A percentile compares a stretch with the other conserved stretches of the same genome.
These are phyloP conservation scores for Cymbopogon flexuosus DNA, from an alignment of 202 grass and related monocot species.

Conservation along the genomic window DNA sequence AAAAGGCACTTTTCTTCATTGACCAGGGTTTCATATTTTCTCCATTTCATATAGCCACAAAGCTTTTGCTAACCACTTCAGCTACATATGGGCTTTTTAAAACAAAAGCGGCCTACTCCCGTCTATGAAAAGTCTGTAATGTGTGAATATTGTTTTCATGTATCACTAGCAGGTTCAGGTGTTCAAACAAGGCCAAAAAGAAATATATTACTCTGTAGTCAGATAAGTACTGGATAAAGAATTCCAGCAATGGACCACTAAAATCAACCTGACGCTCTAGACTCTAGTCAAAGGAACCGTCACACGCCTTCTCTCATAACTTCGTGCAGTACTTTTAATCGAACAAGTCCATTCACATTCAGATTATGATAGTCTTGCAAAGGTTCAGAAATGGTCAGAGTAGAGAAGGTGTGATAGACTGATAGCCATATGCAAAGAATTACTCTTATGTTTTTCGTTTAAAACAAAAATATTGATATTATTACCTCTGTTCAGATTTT, in stretches of 20 bases:
- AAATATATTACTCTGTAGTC: neutral
- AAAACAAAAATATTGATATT: neutral
- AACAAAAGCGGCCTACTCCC: neutral
- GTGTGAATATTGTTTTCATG: neutral
- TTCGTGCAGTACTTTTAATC: neutral
- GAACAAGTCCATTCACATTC: constrained; percentile 13
- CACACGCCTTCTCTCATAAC: neutral
- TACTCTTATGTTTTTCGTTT: too few relatives aligned
- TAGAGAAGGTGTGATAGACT: neutral
- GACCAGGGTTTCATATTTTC: neutral
- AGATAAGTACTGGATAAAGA: neutral
- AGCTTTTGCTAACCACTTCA: neutral
- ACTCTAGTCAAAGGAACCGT: constrained; percentile 16
- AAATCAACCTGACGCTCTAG: constrained; percentile 25
- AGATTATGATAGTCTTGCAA: neutral
- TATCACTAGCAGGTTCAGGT: neutral
- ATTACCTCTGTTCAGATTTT: neutral
- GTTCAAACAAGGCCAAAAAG: neutral
- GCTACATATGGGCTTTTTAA: neutral
- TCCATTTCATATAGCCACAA: neutral
- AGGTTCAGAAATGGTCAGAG: constrained; percentile 20
- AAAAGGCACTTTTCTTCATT: neutral
- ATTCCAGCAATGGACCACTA: neutral
- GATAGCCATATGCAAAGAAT: neutral
- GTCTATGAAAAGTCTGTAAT: neutral